These are phyloP conservation scores for Leptographium radiaticola DNA, from an alignment of 2,329 filamentous ascomycete genomes.

Conservation along the genomic window DNA sequence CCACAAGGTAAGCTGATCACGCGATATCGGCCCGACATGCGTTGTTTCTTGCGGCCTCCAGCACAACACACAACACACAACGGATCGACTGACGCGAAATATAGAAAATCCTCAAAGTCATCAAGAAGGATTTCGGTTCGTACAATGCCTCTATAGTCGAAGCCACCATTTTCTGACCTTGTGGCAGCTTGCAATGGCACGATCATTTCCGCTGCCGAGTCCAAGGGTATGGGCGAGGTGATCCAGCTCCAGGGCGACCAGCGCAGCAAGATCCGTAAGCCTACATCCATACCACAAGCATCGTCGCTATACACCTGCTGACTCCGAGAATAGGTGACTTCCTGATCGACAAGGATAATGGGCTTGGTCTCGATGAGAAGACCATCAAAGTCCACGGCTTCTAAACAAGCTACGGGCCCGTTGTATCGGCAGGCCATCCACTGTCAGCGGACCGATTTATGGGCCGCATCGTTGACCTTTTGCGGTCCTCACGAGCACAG, in stretches of 20 bases:
- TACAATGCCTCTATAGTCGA: background rate
- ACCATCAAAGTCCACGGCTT: conserved; percentile 85
- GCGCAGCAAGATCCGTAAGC: conserved; percentile 41
- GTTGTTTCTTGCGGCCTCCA: no score
- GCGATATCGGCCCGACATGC: background rate
- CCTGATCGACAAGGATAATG: conserved; percentile 89
- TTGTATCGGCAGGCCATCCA: background rate
- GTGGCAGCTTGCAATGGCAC: conserved; percentile 13
- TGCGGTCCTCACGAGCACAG: background rate
- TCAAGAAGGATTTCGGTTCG: conserved; percentile 57
- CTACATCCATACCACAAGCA: background rate
- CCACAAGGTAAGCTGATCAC: conserved; percentile 45
- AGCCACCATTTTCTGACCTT: background rate
- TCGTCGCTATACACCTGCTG: background rate
- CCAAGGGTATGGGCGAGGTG: conserved; percentile 15
- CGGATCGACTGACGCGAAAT: background rate
- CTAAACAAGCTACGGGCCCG: conserved; percentile 24
- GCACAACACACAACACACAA: background rate
- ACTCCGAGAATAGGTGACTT: conserved; percentile 64
- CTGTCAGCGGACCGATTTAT: background rate
- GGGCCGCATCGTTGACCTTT: background rate
- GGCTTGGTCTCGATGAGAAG: conserved; percentile 86
- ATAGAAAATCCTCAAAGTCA: conserved; percentile 93
- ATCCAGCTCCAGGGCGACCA: conserved; percentile 98
- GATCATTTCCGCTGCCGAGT: conserved; percentile 13